Percentiles rank a stretch among this genome's conserved stretches.
These are phyloP conservation scores for Xylona heveae DNA, from an alignment of 495 filamentous ascomycete genomes.

Conservation along the genomic window DNA sequence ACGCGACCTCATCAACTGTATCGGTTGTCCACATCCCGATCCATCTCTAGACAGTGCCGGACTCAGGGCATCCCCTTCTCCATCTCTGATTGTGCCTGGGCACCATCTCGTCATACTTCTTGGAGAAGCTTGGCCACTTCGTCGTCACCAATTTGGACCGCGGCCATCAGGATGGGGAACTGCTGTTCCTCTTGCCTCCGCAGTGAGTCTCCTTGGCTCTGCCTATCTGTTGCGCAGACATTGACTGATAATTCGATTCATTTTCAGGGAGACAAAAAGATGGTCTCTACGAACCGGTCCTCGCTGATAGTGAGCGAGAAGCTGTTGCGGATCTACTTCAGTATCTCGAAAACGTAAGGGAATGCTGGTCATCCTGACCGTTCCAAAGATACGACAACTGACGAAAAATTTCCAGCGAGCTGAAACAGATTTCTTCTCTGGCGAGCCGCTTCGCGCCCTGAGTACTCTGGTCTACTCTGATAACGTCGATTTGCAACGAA, in stretches of 20 bases:
- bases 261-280: slow-evolving; percentile 62
- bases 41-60: too few relatives aligned
- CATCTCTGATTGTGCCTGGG: too few relatives aligned
- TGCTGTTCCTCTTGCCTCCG: slow-evolving; percentile 4
- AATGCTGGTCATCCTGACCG: slow-evolving; percentile 2
- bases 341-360: slow-evolving; percentile 76
- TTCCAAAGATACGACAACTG: too few relatives aligned
- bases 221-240: neutral
- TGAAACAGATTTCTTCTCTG: slow-evolving; percentile 95
- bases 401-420: slow-evolving; percentile 57
- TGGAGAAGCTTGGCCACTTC: too few relatives aligned
- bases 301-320: slow-evolving; percentile 92
- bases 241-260: neutral
- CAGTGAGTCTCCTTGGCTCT: neutral
- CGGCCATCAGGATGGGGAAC: slow-evolving; percentile 3
- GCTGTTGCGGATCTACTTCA: slow-evolving; percentile 88
- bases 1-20: too few relatives aligned
- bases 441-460: slow-evolving; percentile 83
- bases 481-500: slow-evolving; percentile 94
- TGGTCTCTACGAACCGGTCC: slow-evolving; percentile 82
- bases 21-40: too few relatives aligned
- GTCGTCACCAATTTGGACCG: too few relatives aligned
- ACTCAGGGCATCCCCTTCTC: too few relatives aligned
- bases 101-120: too few relatives aligned
- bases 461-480: slow-evolving; percentile 95